Base-by-base conservation (phyloP, 225 moss, liverwort and hornwort genomes). In the Sphagnum tenellum region DNA sequence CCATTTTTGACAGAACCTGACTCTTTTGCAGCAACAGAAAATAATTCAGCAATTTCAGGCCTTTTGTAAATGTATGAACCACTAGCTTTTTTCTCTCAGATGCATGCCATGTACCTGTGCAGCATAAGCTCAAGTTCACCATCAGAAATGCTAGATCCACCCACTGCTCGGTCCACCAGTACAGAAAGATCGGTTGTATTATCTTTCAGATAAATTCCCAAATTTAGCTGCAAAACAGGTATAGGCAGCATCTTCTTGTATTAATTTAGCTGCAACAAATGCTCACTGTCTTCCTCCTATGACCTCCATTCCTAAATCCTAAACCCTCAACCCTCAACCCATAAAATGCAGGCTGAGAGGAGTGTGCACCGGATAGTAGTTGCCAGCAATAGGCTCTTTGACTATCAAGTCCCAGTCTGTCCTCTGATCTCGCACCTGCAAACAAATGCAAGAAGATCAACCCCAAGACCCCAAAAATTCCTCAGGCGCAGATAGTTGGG, bases 101-200 rank as follows among this genome's bases (percentile, higher is more conserved):
- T 9, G 58, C 29, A 29, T 29, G 29, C 29, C 29, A 29, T 10
- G 52, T 75, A 94, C 92, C 92, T 92, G 65, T 92, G 92, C 8
- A 98, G 80, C 88, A 98, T 78, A 62, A 98, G 79, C 77, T 92
- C 92, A 75, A 90, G 61, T 66, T 98, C 80, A 46, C 92, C 92
- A 64, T 92, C 89, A 44, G 50, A 64, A 68, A 92, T 87, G 70
- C 96, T 92, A 62, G 81, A 66, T 66, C 88, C 96, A 8, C 92
- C 90, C 49, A 92, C 3, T 58, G 92, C 81, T 61, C 96, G 92
- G 65, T 92, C 92, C 74, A 92, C 90, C 74, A 98, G 80, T 52
- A 92, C 80, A 7, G 92, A 98, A 49, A 99, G 73, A 70, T 99
- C 98, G 13, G 74, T 82, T 49, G 72, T 67, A 11, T 72, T 68